Evolutionary conservation across 495 filamentous ascomycete species (phyloP).

Genomic region (Neurospora terricola): DNA sequence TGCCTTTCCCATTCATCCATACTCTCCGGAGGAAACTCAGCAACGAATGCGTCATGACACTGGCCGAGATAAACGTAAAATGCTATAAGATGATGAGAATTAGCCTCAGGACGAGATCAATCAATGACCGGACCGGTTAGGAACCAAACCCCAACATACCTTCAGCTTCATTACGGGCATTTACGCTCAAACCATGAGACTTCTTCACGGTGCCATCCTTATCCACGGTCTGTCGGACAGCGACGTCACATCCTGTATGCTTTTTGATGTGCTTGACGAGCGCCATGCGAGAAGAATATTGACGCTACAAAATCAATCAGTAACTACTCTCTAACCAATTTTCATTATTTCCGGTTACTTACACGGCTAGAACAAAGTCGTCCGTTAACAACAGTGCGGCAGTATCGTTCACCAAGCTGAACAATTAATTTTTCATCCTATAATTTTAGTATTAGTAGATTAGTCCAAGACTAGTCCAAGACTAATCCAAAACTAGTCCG

Average conservation of each 20-base stretch:
- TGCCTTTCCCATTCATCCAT: background rate
- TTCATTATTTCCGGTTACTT: background rate
- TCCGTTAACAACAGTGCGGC: background rate
- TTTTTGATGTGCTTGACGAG: background rate
- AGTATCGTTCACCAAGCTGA: background rate
- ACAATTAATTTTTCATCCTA: background rate
- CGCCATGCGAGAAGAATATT: background rate
- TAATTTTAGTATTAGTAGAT: background rate
- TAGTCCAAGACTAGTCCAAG: too few species aligned
- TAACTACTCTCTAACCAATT: background rate
- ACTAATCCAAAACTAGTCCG: too few species aligned
- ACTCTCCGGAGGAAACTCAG: background rate
- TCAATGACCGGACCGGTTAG: background rate
- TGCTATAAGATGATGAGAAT: background rate
- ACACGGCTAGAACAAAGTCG: background rate
- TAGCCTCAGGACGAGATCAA: background rate
- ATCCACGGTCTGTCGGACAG: background rate
- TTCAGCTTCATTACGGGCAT: background rate
- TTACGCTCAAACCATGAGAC: background rate
- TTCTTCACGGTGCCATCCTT: background rate
- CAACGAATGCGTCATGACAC: background rate
- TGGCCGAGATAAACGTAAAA: background rate
- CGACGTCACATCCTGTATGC: background rate
- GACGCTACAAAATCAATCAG: background rate
- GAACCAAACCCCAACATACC: background rate